phyloP scores from a whole-genome alignment of 345 rosid species.

The Citrus hindsii region DNA sequence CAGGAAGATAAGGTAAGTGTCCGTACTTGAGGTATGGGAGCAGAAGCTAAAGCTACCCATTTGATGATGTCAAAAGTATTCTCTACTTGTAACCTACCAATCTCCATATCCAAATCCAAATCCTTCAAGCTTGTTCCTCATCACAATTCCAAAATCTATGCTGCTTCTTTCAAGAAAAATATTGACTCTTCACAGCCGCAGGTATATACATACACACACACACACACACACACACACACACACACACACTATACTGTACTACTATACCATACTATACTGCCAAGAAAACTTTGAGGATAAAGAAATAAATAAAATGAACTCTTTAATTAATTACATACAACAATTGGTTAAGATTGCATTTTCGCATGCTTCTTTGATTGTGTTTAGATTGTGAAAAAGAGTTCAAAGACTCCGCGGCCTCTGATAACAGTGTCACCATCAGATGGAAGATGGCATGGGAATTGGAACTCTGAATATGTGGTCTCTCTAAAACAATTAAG shows the following conservation, averaged over 20 bases:
- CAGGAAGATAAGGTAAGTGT: not conserved
- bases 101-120: not conserved
- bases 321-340: no score
- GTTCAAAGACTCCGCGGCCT: conserved; percentile 23
- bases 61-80: not conserved
- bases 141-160: not conserved
- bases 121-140: not conserved
- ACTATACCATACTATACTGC: no score
- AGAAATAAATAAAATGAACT: no score
- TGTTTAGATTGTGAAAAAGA: not conserved
- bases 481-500: conserved; percentile 59
- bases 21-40: not conserved
- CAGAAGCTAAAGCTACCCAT: not conserved
- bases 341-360: no score
- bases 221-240: fast-evolving
- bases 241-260: no score
- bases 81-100: not conserved
- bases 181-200: not conserved
- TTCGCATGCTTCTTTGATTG: not conserved
- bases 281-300: no score
- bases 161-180: not conserved
- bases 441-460: conserved; percentile 69
- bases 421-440: conserved; percentile 62
- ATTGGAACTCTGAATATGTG: conserved; percentile 56
- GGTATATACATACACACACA: no score